A percentile compares a stretch with the other conserved stretches of the same genome.
Evolutionary conservation across 805 yeast genomes (phyloP).

Genomic region (Saccharomycopsis sp.): DNA sequence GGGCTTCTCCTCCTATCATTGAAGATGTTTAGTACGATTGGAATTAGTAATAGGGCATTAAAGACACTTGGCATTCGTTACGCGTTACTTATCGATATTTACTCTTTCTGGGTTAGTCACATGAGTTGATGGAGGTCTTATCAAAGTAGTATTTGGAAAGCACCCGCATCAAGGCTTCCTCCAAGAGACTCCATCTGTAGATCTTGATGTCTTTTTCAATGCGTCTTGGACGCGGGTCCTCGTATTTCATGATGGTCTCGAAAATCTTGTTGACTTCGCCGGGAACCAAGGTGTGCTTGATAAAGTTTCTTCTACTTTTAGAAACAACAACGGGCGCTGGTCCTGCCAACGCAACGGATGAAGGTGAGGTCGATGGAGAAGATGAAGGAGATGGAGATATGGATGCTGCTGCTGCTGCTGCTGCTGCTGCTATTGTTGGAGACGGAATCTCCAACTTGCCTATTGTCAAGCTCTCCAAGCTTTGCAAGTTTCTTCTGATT

Average conservation of each 20-base stretch:
- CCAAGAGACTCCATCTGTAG: slow-evolving; percentile 47
- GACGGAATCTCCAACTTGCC: slow-evolving; percentile 34
- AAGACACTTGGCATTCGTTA: too few species aligned
- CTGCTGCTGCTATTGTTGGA: too few species aligned
- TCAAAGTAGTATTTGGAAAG: slow-evolving; percentile 40
- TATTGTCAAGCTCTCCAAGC: slow-evolving; percentile 51
- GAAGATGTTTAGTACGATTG: too few species aligned
- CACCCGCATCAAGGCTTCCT: slow-evolving; percentile 46
- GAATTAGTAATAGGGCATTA: too few species aligned
- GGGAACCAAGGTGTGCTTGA: slow-evolving; percentile 16
- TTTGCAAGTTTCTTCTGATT: slow-evolving; percentile 57
- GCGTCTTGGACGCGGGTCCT: slow-evolving; percentile 56
- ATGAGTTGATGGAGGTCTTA: too few species aligned
- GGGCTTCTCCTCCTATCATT: too few species aligned
- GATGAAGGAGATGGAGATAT: too few species aligned
- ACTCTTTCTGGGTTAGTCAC: too few species aligned
- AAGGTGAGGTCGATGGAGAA: too few species aligned
- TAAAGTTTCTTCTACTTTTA: slow-evolving; percentile 15
- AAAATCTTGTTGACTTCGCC: slow-evolving; percentile 28
- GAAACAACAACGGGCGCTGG: neutral
- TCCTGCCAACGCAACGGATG: too few species aligned
- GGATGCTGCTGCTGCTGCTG: too few species aligned
- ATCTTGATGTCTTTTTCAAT: slow-evolving; percentile 67
- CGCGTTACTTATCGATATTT: too few species aligned
- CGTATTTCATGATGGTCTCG: slow-evolving; percentile 48